These are phyloP conservation scores for Inonotus obliquus DNA, from an alignment of 1,284 basidiomycete species.

Conservation along the genomic window DNA sequence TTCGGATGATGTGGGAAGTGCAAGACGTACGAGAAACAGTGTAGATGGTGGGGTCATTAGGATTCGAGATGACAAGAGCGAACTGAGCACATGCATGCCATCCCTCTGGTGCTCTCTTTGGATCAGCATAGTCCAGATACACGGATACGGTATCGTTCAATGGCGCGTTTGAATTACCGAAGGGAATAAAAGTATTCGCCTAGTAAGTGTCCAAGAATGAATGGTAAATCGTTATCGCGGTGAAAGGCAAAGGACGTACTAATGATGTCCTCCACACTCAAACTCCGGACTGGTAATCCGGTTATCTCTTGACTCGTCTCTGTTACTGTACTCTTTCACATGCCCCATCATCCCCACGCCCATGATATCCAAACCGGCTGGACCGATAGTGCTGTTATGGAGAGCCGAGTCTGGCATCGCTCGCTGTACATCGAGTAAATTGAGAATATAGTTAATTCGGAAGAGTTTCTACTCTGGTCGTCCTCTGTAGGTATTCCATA, in stretches of 20 bases:
- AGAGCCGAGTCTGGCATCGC: too few relatives aligned
- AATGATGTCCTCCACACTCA: constrained; percentile 96
- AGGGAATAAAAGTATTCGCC: constrained; percentile 99
- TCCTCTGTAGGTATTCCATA: too few relatives aligned
- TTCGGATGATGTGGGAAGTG: too few relatives aligned
- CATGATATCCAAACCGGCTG: too few relatives aligned
- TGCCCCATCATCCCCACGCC: too few relatives aligned
- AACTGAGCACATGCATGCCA: constrained; percentile 99
- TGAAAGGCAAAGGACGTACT: constrained; percentile 52
- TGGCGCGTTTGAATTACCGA: constrained; percentile 98
- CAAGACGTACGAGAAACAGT: constrained; percentile 88
- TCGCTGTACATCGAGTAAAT: too few relatives aligned
- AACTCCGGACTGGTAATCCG: constrained; percentile 92
- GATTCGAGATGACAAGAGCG: constrained; percentile 96
- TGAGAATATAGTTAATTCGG: too few relatives aligned
- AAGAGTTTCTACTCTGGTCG: too few relatives aligned
- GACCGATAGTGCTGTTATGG: too few relatives aligned
- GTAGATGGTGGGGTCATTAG: constrained; percentile 90
- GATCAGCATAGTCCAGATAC: constrained; percentile 98
- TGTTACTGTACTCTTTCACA: too few relatives aligned
- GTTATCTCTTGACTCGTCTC: too few relatives aligned
- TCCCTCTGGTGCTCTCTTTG: constrained; percentile 95
- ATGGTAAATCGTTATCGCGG: constrained; percentile 15
- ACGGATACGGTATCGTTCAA: constrained; percentile 99
- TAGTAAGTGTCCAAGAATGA: constrained; percentile 30